phyloP scores from a whole-genome alignment of 768 basidiomycete species.

The Xanthoconium purpureum region DNA sequence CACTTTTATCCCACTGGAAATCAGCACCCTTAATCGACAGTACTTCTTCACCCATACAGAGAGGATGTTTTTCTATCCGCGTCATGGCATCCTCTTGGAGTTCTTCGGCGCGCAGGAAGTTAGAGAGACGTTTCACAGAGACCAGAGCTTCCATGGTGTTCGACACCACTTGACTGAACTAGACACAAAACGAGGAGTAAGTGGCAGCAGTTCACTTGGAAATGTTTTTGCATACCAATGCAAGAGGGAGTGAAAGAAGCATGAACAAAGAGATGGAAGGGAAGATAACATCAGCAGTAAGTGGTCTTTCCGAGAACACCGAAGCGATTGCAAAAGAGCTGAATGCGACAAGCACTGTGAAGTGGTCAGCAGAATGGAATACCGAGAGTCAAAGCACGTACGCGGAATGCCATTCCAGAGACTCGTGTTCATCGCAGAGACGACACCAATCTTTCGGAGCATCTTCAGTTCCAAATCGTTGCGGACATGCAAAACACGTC shows the following conservation, averaged over 20 bases:
- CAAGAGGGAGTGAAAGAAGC: conserved; percentile 82
- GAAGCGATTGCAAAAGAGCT: conserved; percentile 79
- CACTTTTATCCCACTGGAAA: conserved; percentile 71
- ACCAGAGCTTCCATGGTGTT: conserved; percentile 86
- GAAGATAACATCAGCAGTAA: conserved; percentile 92
- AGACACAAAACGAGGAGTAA: conserved; percentile 5
- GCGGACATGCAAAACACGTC: conserved; percentile 72
- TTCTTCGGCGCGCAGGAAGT: conserved; percentile 76
- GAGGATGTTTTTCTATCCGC: conserved; percentile 38
- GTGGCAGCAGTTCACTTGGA: background rate
- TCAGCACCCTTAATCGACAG: conserved; percentile 72
- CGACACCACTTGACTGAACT: conserved; percentile 72
- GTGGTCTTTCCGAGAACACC: conserved; percentile 54
- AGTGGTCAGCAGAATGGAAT: background rate
- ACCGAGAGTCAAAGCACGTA: conserved; percentile 18
- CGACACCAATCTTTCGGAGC: conserved; percentile 79
- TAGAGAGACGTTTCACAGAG: conserved; percentile 72
- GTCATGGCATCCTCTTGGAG: conserved; percentile 76
- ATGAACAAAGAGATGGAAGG: conserved; percentile 92
- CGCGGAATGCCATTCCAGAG: conserved; percentile 69
- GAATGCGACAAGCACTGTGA: conserved; percentile 67
- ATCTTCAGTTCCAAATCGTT: conserved; percentile 81
- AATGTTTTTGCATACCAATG: conserved; percentile 53
- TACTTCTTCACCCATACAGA: conserved; percentile 62
- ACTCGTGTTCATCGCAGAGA: conserved; percentile 59